Conservation (phyloP, 768 basidiomycete genomes). For the Tylopilus subfusipes region DNA sequence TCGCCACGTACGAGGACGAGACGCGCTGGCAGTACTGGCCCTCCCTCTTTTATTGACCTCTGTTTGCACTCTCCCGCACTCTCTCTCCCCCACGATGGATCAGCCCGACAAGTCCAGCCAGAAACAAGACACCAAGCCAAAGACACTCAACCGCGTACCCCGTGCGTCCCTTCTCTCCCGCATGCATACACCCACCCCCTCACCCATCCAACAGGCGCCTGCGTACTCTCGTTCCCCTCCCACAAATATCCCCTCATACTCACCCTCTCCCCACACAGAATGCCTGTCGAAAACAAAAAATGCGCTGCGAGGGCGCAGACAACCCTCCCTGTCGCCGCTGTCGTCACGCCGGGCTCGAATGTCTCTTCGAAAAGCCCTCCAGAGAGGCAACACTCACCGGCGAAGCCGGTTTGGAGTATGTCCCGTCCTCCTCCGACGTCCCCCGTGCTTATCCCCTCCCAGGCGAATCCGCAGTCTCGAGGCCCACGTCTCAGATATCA, state of each 20-base stretch:
- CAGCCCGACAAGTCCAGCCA: conserved; percentile 34
- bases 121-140: conserved; percentile 69
- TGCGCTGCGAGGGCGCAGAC: conserved; percentile 96
- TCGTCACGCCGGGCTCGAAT: conserved; percentile 83
- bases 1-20: conserved; percentile 4
- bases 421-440: conserved; percentile 11
- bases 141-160: conserved; percentile 83
- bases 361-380: conserved; percentile 92
- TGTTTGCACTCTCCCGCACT: conserved; percentile 15
- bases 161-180: conserved; percentile 46
- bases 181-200: conserved; percentile 13
- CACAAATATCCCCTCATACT: conserved; percentile 11
- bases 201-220: conserved; percentile 56
- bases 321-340: conserved; percentile 96
- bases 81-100: conserved; percentile 18
- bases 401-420: conserved; percentile 87
- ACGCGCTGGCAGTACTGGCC: neutral
- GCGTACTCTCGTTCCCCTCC: conserved; percentile 44
- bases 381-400: conserved; percentile 83
- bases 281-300: conserved; percentile 95
- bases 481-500: conserved; percentile 79
- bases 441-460: conserved; percentile 17
- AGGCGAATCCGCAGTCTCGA: conserved; percentile 92
- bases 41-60: conserved; percentile 16
- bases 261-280: conserved; percentile 50